phyloP scores from a whole-genome alignment of 2,329 filamentous ascomycete genomes.

The Aspergillus unguis region DNA sequence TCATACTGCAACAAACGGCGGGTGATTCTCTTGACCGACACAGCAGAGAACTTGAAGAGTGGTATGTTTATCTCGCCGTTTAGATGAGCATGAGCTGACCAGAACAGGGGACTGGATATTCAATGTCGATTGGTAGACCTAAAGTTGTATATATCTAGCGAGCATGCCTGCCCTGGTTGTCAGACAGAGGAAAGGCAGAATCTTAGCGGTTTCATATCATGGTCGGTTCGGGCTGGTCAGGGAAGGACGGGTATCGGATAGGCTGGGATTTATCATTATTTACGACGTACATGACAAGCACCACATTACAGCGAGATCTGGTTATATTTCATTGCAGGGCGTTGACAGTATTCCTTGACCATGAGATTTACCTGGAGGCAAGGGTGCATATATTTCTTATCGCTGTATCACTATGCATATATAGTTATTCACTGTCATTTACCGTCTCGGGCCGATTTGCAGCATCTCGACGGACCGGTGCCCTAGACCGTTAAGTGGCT shows the following conservation, averaged over 20 bases:
- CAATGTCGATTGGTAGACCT: constrained; percentile 42
- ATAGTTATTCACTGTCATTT: neutral
- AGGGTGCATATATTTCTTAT: constrained; percentile 1
- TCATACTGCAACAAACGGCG: constrained; percentile 92
- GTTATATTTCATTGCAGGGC: constrained; percentile 14
- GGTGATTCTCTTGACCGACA: constrained; percentile 85
- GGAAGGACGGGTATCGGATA: neutral
- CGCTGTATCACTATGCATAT: constrained; percentile 12
- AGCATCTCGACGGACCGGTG: neutral
- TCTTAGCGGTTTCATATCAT: neutral
- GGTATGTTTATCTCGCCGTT: constrained; percentile 54
- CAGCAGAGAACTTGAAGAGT: constrained; percentile 84
- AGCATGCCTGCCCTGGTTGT: constrained; percentile 1
- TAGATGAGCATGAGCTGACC: neutral
- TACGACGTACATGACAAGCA: constrained; percentile 24
- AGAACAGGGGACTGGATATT: constrained; percentile 45
- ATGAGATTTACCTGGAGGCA: neutral
- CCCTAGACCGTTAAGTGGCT: neutral
- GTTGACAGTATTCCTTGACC: constrained; percentile 3
- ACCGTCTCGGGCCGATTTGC: neutral
- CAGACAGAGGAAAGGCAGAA: neutral
- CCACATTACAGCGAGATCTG: constrained; percentile 19
- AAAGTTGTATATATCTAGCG: constrained; percentile 20
- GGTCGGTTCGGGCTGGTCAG: neutral
- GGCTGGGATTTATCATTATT: constrained; percentile 9